These are phyloP conservation scores for Somion occarium DNA, from an alignment of 1,284 basidiomycete genomes.

Conservation along the genomic window DNA sequence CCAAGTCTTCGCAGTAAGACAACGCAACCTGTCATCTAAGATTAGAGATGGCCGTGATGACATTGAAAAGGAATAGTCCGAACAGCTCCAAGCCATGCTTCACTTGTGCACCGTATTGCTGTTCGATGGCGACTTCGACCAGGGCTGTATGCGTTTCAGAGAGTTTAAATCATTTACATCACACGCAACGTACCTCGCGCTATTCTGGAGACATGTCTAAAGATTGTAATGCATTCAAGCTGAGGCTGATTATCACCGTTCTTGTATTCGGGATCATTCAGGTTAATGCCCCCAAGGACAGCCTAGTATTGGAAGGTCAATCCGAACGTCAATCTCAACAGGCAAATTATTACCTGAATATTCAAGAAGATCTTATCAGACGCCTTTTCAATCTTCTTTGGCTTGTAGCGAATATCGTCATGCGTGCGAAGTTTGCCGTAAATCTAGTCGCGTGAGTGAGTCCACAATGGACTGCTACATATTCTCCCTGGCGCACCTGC, in stretches of 20 bases:
- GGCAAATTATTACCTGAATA: conserved; percentile 49
- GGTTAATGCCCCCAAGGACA: conserved; percentile 66
- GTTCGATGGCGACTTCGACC: conserved; percentile 66
- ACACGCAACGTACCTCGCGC: conserved; percentile 47
- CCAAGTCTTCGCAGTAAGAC: conserved; percentile 77
- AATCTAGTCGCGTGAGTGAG: conserved; percentile 29
- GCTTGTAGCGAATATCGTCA: conserved; percentile 65
- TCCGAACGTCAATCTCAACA: not conserved
- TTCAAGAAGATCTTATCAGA: conserved; percentile 70
- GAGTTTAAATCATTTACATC: not conserved
- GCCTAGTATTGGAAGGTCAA: conserved; percentile 53
- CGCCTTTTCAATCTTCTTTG: conserved; percentile 62
- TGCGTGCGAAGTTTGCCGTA: conserved; percentile 65
- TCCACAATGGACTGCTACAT: not conserved
- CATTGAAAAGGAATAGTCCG: conserved; percentile 17
- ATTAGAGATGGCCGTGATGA: not conserved
- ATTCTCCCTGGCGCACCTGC: conserved; percentile 34
- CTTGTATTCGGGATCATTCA: conserved; percentile 64
- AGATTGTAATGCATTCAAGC: conserved; percentile 60
- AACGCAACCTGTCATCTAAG: conserved; percentile 49
- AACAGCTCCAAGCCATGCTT: conserved; percentile 72
- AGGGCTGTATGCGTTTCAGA: conserved; percentile 40
- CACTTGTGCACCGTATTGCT: conserved; percentile 55
- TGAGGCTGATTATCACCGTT: conserved; percentile 64
- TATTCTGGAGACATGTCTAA: conserved; percentile 66